A percentile compares a stretch with the other conserved stretches of the same genome.
phyloP scores from a whole-genome alignment of 164 flowering plant species.

The Piper betle region DNA sequence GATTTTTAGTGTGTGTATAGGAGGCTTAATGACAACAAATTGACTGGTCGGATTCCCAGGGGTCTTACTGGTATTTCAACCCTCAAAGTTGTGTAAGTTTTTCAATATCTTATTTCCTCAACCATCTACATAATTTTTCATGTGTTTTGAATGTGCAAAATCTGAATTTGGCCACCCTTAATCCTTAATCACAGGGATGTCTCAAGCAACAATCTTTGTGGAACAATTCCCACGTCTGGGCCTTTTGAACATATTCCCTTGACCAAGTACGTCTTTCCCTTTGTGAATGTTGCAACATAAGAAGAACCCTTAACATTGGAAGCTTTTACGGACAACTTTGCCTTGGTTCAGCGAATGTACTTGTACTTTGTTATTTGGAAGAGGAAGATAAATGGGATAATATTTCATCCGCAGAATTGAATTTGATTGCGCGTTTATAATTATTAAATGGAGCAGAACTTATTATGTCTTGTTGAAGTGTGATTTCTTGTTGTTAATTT shows the following conservation, averaged over 20 bases:
- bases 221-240: conserved; percentile 76
- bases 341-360: neutral
- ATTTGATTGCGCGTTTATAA: neutral
- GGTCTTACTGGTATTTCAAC: conserved; percentile 38
- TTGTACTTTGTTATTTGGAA: neutral
- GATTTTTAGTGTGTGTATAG: conserved; percentile 19
- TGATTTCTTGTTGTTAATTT: no score
- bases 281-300: no score
- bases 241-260: conserved; percentile 80
- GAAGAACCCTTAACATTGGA: no score
- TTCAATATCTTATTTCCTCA: neutral
- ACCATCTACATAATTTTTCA: neutral
- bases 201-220: conserved; percentile 73
- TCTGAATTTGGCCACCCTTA: neutral
- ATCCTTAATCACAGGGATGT: conserved; percentile 78
- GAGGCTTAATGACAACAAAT: conserved; percentile 62
- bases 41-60: conserved; percentile 70
- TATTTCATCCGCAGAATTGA: neutral
- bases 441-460: neutral
- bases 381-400: neutral
- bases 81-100: conserved; percentile 90
- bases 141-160: neutral
- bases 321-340: neutral
- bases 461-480: neutral
- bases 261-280: conserved; percentile 46